Evolutionary conservation across 2,329 filamentous ascomycete genomes (phyloP), one percentile per base, ranked within the genome.

Genomic region (Colletotrichum filicis): DNA sequence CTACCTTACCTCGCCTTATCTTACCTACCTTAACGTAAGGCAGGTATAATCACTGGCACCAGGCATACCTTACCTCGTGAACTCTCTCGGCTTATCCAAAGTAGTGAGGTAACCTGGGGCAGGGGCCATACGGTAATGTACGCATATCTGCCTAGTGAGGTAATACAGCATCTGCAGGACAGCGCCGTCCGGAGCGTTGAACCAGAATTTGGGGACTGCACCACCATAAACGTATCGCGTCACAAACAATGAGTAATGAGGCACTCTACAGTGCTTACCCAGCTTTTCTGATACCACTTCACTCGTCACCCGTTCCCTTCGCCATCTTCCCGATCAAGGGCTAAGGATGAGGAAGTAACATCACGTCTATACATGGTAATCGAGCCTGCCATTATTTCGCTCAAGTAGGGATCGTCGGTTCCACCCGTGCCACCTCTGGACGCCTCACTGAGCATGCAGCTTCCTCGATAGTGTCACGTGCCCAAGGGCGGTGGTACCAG

Each of bases 171-270:
- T 24, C 26, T 26, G 52, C 32, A 35, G 32, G 32, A 19, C 14
- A 32, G 14, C 22, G 16, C 22, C 35, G 24, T 55, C 26, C 24
- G 19, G 62, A 66, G 68, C 56, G 55, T 71, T 71, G 68, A 66
- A 66, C 62, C 68, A 66, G 12, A 69, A 42, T 53, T 42, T 59
- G 67, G 60, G 67, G 53, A 69, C 67, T 24, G n/a, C 55, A 28
- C 30, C 42, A 32, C 42, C 46, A 52, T 5, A 11, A 14, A 62
- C 14, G 16, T 19, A 16, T 28, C 26, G 52, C 52, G 22, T 12
- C 22, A 55, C 22, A 28, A 55, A 24, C 22, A 11, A 55, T 4
- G 6, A 24, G n/a, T 55, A n/a, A 11, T 42, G 14, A 16, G 35
- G 28, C 19, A 64, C 46, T 30, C 24, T 19, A 4, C 9, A 46